phyloP scores from a whole-genome alignment of 2,329 filamentous ascomycete species.

The Apiospora koreana region DNA sequence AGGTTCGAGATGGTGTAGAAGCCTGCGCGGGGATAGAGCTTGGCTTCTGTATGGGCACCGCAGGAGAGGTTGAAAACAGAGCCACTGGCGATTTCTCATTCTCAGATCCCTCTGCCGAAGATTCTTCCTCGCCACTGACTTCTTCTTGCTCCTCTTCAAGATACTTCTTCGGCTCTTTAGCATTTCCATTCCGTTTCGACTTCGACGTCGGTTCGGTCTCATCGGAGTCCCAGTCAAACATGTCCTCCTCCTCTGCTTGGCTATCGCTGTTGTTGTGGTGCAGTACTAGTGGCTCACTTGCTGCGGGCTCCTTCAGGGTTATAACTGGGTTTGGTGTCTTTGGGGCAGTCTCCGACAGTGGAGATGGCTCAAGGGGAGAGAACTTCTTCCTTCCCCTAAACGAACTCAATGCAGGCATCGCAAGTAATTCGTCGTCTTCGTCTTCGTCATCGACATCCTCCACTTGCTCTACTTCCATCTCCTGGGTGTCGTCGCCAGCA shows the following conservation, averaged over 20 bases:
- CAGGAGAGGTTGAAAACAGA: slow-evolving; percentile 45
- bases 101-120: slow-evolving; percentile 18
- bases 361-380: slow-evolving; percentile 21
- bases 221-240: slow-evolving; percentile 49
- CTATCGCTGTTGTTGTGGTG: background rate
- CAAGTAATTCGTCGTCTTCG: slow-evolving; percentile 27
- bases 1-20: slow-evolving; percentile 32
- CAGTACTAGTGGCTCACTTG: slow-evolving; percentile 19
- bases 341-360: slow-evolving; percentile 9
- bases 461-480: slow-evolving; percentile 19
- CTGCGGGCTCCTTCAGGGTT: slow-evolving; percentile 15
- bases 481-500: slow-evolving; percentile 4
- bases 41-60: slow-evolving; percentile 40
- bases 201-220: slow-evolving; percentile 20
- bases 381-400: slow-evolving; percentile 27
- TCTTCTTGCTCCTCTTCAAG: slow-evolving; percentile 36
- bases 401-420: slow-evolving; percentile 27
- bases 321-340: slow-evolving; percentile 12
- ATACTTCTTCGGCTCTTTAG: slow-evolving; percentile 27
- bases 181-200: slow-evolving; percentile 24
- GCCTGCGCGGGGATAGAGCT: slow-evolving; percentile 32
- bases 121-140: slow-evolving; percentile 23
- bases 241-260: slow-evolving; percentile 34
- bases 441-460: slow-evolving; percentile 19
- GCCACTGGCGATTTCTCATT: slow-evolving; percentile 23